These are phyloP conservation scores for Jamesozyma spencerorum DNA, from an alignment of 805 yeast species.

Conservation along the genomic window DNA sequence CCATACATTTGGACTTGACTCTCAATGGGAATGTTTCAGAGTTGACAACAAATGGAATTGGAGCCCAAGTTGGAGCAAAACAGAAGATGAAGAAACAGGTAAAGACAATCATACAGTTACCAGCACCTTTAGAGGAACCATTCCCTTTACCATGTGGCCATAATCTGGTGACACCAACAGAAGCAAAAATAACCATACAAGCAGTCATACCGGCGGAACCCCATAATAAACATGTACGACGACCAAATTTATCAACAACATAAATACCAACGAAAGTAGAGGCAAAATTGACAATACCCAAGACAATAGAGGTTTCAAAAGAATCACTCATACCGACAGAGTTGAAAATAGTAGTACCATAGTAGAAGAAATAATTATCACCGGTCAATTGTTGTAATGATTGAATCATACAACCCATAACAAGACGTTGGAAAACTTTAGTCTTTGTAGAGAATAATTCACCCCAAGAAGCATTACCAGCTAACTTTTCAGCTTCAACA, in stretches of 20 bases:
- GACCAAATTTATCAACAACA: background rate
- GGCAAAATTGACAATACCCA: too few species aligned
- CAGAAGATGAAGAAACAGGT: constrained; percentile 1
- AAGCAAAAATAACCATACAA: constrained; percentile 1
- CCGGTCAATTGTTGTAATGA: constrained; percentile 1
- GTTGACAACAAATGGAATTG: constrained; percentile 36
- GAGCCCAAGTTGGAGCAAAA: constrained; percentile 1
- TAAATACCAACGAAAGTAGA: too few species aligned
- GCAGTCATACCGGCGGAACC: background rate
- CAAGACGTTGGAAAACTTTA: background rate
- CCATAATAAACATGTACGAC: constrained; percentile 1
- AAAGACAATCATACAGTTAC: too few species aligned
- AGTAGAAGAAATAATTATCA: too few species aligned
- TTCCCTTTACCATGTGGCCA: too few species aligned
- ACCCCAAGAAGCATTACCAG: constrained; percentile 1
- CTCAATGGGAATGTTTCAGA: constrained; percentile 67
- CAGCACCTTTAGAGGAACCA: too few species aligned
- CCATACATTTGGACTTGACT: constrained; percentile 48
- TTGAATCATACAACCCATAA: constrained; percentile 1
- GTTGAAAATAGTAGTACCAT: too few species aligned
- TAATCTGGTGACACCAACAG: too few species aligned
- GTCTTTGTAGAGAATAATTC: background rate
- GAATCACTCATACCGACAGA: too few species aligned
- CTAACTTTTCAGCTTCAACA: constrained; percentile 1
- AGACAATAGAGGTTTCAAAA: too few species aligned